Conservation (phyloP, 805 yeast genomes). For the Ogataea wickerhamii region DNA sequence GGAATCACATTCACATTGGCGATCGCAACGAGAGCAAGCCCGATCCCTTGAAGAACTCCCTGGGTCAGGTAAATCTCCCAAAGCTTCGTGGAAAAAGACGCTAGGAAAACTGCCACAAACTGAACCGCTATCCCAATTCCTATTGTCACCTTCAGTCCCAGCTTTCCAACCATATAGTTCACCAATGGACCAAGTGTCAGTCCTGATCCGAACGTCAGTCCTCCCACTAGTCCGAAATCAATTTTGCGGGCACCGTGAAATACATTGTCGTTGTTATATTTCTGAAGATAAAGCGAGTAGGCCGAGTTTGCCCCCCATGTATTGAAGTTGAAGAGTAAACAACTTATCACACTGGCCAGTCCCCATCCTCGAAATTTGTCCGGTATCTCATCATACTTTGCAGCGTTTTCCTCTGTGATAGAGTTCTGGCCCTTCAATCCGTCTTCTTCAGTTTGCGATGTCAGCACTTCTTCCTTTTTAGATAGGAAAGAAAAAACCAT, state of each 20-base stretch:
- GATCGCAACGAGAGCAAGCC: constrained; percentile 52
- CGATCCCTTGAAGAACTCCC: constrained; percentile 60
- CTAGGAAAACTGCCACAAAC: constrained; percentile 54
- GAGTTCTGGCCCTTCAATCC: too few relatives aligned
- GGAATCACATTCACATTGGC: constrained; percentile 62
- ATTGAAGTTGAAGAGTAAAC: constrained; percentile 47
- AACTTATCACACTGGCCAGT: constrained; percentile 41
- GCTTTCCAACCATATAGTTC: constrained; percentile 40
- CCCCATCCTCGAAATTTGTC: constrained; percentile 76
- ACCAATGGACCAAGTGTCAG: constrained; percentile 47
- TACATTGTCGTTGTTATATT: constrained; percentile 46
- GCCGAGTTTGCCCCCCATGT: constrained; percentile 77
- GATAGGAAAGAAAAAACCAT: neutral
- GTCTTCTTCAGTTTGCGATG: constrained; percentile 1
- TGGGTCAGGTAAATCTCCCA: constrained; percentile 72
- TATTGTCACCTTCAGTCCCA: constrained; percentile 41
- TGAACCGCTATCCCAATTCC: constrained; percentile 47
- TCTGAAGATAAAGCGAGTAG: constrained; percentile 59
- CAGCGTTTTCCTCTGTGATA: too few relatives aligned
- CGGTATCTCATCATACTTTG: constrained; percentile 34
- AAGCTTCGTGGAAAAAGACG: constrained; percentile 52
- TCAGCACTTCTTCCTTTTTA: neutral
- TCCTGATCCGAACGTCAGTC: constrained; percentile 58
- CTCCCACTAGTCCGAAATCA: constrained; percentile 67
- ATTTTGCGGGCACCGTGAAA: constrained; percentile 53